Percentiles rank a stretch among this genome's conserved stretches.
These are phyloP conservation scores for Penicillium freii DNA, from an alignment of 2,329 filamentous ascomycete genomes.

Conservation along the genomic window DNA sequence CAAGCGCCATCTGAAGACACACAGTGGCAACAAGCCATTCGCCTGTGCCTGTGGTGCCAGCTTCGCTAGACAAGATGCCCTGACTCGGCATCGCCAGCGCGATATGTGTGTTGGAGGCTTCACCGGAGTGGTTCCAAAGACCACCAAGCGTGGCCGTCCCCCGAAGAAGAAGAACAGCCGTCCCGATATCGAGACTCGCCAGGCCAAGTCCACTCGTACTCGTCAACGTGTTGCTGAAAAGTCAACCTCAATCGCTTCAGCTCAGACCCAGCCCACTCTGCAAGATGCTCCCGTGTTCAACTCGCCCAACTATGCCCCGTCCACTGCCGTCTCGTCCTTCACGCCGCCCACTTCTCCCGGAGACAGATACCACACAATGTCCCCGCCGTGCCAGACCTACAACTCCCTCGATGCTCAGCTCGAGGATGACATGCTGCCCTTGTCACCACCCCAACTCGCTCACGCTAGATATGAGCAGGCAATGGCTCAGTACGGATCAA, in stretches of 20 bases:
- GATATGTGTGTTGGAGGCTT: slow-evolving; percentile 97
- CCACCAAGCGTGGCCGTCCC: slow-evolving; percentile 64
- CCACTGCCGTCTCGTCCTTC: slow-evolving; percentile 45
- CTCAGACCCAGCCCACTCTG: slow-evolving; percentile 23
- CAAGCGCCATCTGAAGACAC: slow-evolving; percentile 95
- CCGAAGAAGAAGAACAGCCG: slow-evolving; percentile 61
- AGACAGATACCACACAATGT: slow-evolving; percentile 39
- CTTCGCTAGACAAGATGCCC: slow-evolving; percentile 90
- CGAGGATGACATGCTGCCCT: slow-evolving; percentile 39
- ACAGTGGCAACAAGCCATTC: slow-evolving; percentile 93
- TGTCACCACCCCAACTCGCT: slow-evolving; percentile 31
- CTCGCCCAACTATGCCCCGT: slow-evolving; percentile 45
- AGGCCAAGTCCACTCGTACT: slow-evolving; percentile 57
- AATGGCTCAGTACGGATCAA: slow-evolving; percentile 21
- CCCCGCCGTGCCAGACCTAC: slow-evolving; percentile 36
- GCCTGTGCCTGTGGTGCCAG: slow-evolving; percentile 91
- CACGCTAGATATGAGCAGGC: slow-evolving; percentile 25
- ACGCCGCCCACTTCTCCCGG: slow-evolving; percentile 50
- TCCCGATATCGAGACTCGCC: slow-evolving; percentile 58
- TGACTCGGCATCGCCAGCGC: slow-evolving; percentile 89
- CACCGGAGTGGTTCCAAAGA: slow-evolving; percentile 70
- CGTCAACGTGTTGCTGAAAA: slow-evolving; percentile 44
- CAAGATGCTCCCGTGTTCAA: slow-evolving; percentile 38
- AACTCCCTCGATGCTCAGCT: slow-evolving; percentile 41
- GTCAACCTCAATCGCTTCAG: slow-evolving; percentile 32